Base-by-base conservation (phyloP, 2,329 filamentous ascomycete species). In the Ascocoryne sarcoides region DNA sequence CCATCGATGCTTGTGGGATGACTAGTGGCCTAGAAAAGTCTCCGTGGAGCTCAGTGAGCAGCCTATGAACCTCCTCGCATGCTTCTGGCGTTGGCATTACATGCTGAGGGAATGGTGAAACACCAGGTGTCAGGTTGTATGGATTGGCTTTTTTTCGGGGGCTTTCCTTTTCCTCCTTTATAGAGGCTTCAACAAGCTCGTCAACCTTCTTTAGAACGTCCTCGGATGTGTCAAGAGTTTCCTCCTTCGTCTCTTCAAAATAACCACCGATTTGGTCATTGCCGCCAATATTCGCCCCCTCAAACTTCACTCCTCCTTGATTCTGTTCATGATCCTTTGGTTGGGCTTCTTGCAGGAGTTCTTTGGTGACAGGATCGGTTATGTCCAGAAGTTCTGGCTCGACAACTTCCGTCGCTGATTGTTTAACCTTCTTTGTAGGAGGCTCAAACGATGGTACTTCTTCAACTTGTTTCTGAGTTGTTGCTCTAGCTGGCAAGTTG, bases 1-100 rank as follows among this genome's bases (percentile, higher is more conserved):
- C 76, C 4, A 84, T 66, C 4, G 83, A 85, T 0, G 84, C 82
- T 4, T 73, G 66, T 1, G 83, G 82, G 7, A 89, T 76, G 1
- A 68, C 72, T n/a, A 75, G 66, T 0, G 86, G 86, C 1, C 73
- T 69, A 34, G 66, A 65, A 10, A 82, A 70, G 39, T 75, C 68
- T 2, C 82, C 83, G 53, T 93, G 84, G 0, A 76, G 59, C 10
- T 68, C 66, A 1, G 76, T 71, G 0, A 93, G 71, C 2, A 90
- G 65, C 1, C 67, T 63, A 40, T 78, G 74, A 4, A 90, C 82
- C 52, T 82, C 71, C 47, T 80, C 69, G 55, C 84, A 89, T 51
- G 85, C 76, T 37, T 78, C 73, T 0, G 68, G 53, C 0, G 80
- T 87, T 0, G 86, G 86, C 40, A 69, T 71, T 2, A 60, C 51